phyloP scores from a whole-genome alignment of 202 grass and related monocot genomes.

The Musa balbisiana region DNA sequence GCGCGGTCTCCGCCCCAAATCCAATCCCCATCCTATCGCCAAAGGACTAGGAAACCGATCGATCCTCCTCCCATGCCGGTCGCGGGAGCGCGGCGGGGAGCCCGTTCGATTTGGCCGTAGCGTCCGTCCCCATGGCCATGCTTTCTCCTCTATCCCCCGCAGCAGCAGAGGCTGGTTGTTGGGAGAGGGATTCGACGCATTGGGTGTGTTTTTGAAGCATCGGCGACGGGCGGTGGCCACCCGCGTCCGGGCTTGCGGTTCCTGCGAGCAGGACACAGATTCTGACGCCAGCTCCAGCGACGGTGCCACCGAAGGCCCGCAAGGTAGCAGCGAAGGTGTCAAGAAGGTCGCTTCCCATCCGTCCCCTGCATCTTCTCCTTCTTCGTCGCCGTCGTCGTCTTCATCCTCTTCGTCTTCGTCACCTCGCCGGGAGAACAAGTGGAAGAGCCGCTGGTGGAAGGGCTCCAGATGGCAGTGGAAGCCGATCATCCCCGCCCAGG shows the following conservation, averaged over 20 bases:
- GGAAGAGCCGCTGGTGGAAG: constrained; percentile 48
- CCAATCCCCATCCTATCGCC: background rate
- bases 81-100: background rate
- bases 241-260: constrained; percentile 5
- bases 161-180: background rate
- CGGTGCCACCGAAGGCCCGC: background rate
- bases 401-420: constrained; percentile 31
- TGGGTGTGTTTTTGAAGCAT: background rate
- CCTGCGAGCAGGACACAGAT: constrained; percentile 3
- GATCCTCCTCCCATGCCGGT: constrained; percentile 2
- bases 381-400: constrained; percentile 12
- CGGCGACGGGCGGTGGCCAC: background rate
- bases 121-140: background rate
- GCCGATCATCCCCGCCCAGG: constrained; percentile 75
- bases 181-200: constrained; percentile 3
- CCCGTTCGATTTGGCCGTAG: background rate
- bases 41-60: background rate
- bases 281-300: constrained; percentile 1
- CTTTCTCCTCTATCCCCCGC: background rate
- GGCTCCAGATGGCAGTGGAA: constrained; percentile 69
- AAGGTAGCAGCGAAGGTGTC: background rate
- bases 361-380: constrained; percentile 3
- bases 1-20: background rate
- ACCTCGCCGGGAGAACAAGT: constrained; percentile 55
- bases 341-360: background rate